These are phyloP conservation scores for Mucor plumbeus DNA, from an alignment of 371 early-diverging fungal species.

Conservation along the genomic window DNA sequence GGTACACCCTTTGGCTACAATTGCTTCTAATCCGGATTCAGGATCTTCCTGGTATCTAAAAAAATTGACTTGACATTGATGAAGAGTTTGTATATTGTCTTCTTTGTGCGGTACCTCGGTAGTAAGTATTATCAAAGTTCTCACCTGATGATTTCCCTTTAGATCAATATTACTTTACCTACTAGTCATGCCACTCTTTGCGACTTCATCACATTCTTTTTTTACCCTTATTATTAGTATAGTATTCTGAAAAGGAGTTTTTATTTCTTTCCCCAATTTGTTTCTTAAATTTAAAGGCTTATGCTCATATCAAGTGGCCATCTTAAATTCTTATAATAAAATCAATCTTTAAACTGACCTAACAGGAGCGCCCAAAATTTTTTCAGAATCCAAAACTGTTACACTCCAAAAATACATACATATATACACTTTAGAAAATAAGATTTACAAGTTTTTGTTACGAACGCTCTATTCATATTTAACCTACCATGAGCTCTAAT, in stretches of 20 bases:
- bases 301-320: slow-evolving; percentile 2
- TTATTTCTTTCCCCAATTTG: neutral
- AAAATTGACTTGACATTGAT: neutral
- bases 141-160: neutral
- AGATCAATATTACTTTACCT: neutral
- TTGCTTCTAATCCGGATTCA: neutral
- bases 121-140: slow-evolving; percentile 13
- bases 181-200: too few relatives aligned
- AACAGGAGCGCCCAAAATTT: too few relatives aligned
- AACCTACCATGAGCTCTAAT: too few relatives aligned
- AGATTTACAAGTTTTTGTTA: too few relatives aligned
- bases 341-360: neutral
- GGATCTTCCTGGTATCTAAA: neutral
- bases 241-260: neutral
- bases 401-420: too few relatives aligned
- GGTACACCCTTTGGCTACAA: neutral
- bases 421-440: too few relatives aligned
- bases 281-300: neutral
- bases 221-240: neutral
- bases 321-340: neutral
- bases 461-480: too few relatives aligned
- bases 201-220: too few relatives aligned
- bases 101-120: slow-evolving; percentile 4
- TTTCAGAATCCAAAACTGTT: too few relatives aligned
- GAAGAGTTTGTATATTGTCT: neutral